Base-by-base conservation (phyloP, 2,329 filamentous ascomycete species). In the Botrytis aclada region DNA sequence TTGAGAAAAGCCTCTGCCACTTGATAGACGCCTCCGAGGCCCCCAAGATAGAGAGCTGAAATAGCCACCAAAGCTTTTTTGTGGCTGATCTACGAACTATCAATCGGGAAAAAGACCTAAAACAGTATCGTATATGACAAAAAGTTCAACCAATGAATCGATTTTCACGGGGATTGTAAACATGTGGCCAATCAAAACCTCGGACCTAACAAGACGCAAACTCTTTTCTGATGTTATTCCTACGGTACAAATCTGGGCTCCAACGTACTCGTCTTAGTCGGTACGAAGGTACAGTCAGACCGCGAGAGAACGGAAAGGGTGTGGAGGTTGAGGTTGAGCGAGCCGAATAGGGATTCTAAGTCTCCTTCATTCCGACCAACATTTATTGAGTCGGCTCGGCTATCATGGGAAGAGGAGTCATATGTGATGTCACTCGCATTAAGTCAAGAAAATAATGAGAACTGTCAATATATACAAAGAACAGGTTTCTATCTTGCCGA, bases 1-100 rank as follows among this genome's bases (percentile, higher is more conserved):
- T 29, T 64, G n/a, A 29, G 25, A 37, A 64, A 70, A 63, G 41
- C 69, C 41, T 39, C 56, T 20, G 37, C n/a, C 29, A 51, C 69
- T 70, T 64, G 58, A 64, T 64, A 64, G 32, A 70, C 69, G 69
- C 58, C 60, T 32, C 60, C 25, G 12, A 39, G 43, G 20, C 29
- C n/a, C 32, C 39, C 29, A 51, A 66, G 64, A 51, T 66, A n/a
- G 7, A 51, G 37, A 63, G 56, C 32, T 41, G 69, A 62, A 56
- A 67, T 66, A 54, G 34, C 64, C 47, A 67, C 16, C 18, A 56
- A 67, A 56, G n/a, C 10, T 32, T 25, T 25, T 54, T n/a, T 37
- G 58, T 32, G 69, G 69, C 54, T 56, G 65, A 67, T 65, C 41
- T 22, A 47, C 41, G 45, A 65, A 47, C 41, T 47, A 65, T 65